These are phyloP conservation scores for Linnemannia elongata DNA, from an alignment of 192 early-diverging fungal genomes.

Conservation along the genomic window DNA sequence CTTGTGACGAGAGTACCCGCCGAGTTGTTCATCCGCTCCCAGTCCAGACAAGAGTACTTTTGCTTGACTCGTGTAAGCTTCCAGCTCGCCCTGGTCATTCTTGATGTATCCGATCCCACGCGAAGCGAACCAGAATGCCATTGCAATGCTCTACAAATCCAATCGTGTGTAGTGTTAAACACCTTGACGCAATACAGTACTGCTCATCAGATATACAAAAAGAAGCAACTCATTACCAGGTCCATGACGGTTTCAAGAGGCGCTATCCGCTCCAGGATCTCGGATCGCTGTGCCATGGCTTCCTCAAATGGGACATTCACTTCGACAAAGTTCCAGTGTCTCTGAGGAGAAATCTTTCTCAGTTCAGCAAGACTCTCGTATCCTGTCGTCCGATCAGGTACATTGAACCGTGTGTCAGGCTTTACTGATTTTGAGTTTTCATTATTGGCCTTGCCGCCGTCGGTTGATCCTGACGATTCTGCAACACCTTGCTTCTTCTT, in stretches of 20 bases:
- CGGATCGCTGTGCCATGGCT: conserved; percentile 63
- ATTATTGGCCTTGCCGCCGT: not conserved
- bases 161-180: not conserved
- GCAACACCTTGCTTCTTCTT: conserved; percentile 19
- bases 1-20: conserved; percentile 91
- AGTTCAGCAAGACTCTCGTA: conserved; percentile 64
- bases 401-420: conserved; percentile 36
- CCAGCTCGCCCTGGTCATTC: conserved; percentile 26
- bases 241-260: conserved; percentile 96
- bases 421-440: not conserved
- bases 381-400: conserved; percentile 52
- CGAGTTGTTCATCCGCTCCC: conserved; percentile 96
- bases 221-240: conserved; percentile 59
- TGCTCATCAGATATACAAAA: not conserved
- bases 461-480: conserved; percentile 4
- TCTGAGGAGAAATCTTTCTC: conserved; percentile 70
- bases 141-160: conserved; percentile 88
- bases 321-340: conserved; percentile 91
- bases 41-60: conserved; percentile 89
- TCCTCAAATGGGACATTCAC: conserved; percentile 87
- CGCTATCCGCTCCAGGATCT: conserved; percentile 80
- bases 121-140: conserved; percentile 97
- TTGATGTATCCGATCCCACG: conserved; percentile 75
- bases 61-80: conserved; percentile 73
- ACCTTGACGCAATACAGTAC: not conserved